Evolutionary conservation across 495 filamentous ascomycete species (phyloP).

Genomic region (Daldinia bambusicola): DNA sequence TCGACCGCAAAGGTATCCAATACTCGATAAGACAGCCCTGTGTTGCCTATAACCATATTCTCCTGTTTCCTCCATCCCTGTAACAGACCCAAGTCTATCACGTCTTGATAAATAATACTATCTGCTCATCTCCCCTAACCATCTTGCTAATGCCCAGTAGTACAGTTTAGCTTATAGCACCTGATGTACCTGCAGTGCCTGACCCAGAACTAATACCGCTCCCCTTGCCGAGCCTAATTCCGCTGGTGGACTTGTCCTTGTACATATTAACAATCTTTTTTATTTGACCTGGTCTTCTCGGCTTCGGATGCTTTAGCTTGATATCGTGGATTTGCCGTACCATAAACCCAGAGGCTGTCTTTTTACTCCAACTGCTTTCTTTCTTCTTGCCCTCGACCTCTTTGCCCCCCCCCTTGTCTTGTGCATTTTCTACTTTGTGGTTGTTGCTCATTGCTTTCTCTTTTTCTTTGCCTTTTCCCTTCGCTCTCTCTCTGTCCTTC

Average conservation of each 20-base stretch:
- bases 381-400: slow-evolving; percentile 40
- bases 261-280: slow-evolving; percentile 50
- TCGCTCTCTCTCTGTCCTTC: slow-evolving; percentile 36
- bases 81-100: not conserved
- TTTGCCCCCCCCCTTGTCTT: slow-evolving; percentile 25
- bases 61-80: not conserved
- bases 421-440: slow-evolving; percentile 3
- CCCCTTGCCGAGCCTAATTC: slow-evolving; percentile 36
- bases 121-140: not conserved
- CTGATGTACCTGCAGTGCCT: slow-evolving; percentile 5
- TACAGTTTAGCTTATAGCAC: not conserved
- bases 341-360: slow-evolving; percentile 47
- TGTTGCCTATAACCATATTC: slow-evolving; percentile 8
- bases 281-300: slow-evolving; percentile 45
- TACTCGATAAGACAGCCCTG: slow-evolving; percentile 34
- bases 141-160: not conserved
- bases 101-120: not conserved
- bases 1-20: slow-evolving; percentile 20
- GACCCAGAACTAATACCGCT: slow-evolving; percentile 33
- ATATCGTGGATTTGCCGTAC: slow-evolving; percentile 44
- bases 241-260: slow-evolving; percentile 44
- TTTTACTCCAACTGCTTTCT: slow-evolving; percentile 42
- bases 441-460: not conserved
- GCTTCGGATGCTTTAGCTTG: slow-evolving; percentile 46
- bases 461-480: slow-evolving; percentile 29